Evolutionary conservation across 2,329 filamentous ascomycete genomes (phyloP).

Genomic region (Daldinia sp.): DNA sequence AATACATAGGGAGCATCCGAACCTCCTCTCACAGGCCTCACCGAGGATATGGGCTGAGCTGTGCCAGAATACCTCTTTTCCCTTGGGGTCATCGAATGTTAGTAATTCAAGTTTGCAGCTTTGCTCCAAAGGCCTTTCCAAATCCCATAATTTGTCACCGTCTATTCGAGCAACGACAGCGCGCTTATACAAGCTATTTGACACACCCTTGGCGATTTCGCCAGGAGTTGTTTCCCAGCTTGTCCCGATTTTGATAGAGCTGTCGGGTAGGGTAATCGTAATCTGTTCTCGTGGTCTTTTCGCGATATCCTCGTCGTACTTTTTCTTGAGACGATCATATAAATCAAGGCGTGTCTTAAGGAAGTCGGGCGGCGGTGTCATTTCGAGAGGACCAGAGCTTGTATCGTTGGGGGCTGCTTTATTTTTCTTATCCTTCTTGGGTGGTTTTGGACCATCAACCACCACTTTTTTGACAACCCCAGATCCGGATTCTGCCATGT

Average conservation of each 20-base stretch:
- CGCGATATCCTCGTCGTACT: slow-evolving; percentile 73
- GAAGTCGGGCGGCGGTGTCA: slow-evolving; percentile 72
- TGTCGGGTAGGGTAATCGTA: slow-evolving; percentile 76
- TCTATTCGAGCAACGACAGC: slow-evolving; percentile 88
- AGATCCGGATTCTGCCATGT: slow-evolving; percentile 24
- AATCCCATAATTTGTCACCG: slow-evolving; percentile 83
- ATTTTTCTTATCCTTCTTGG: slow-evolving; percentile 56
- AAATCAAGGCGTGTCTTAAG: slow-evolving; percentile 84
- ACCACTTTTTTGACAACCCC: slow-evolving; percentile 66
- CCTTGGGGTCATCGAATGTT: slow-evolving; percentile 76
- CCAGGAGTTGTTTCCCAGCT: slow-evolving; percentile 92
- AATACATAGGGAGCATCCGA: slow-evolving; percentile 91
- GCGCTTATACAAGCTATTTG: slow-evolving; percentile 84
- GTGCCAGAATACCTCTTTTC: slow-evolving; percentile 98
- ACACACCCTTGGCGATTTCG: slow-evolving; percentile 79
- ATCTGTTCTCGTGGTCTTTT: slow-evolving; percentile 77
- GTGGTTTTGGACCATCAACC: slow-evolving; percentile 52
- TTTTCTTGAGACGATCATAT: slow-evolving; percentile 88
- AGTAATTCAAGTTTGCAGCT: slow-evolving; percentile 86
- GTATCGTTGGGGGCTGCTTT: slow-evolving; percentile 45
- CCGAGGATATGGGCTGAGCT: slow-evolving; percentile 95
- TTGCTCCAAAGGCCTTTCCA: slow-evolving; percentile 88
- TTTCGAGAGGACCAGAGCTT: slow-evolving; percentile 56
- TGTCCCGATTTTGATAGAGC: slow-evolving; percentile 75
- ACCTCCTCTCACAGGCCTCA: slow-evolving; percentile 89